Evolutionary conservation across 1,284 basidiomycete species (phyloP).

Genomic region (Lignosus rhinocerotis): DNA sequence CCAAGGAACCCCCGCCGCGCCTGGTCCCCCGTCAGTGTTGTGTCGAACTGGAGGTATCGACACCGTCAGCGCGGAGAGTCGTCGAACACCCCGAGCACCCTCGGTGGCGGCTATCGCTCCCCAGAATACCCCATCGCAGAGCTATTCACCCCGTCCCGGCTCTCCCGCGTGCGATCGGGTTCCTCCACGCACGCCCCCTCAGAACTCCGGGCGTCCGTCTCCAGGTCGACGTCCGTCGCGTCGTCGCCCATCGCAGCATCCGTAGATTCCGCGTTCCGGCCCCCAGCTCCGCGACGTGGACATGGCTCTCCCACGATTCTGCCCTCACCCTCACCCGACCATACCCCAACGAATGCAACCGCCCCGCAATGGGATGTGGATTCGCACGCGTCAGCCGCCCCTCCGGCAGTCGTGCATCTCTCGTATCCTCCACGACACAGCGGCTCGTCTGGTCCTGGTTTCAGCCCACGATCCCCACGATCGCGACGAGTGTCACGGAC

Average conservation of each 20-base stretch:
- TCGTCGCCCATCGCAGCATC: constrained; percentile 16
- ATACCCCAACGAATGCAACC: constrained; percentile 12
- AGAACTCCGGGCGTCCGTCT: constrained; percentile 1
- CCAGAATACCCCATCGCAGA: constrained; percentile 7
- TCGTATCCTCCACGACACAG: neutral
- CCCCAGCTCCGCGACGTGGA: constrained; percentile 7
- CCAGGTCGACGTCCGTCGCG: constrained; percentile 21
- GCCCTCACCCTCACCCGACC: constrained; percentile 25
- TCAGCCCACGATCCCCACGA: neutral
- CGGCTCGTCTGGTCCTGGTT: neutral
- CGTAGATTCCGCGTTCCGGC: constrained; percentile 15
- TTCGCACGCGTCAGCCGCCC: constrained; percentile 7
- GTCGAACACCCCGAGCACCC: constrained; percentile 13
- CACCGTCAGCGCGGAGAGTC: constrained; percentile 12
- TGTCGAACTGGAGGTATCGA: constrained; percentile 22
- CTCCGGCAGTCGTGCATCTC: neutral
- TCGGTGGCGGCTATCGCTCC: constrained; percentile 9
- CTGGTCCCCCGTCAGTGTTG: constrained; percentile 27
- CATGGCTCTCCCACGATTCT: constrained; percentile 21
- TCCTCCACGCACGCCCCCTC: constrained; percentile 12
- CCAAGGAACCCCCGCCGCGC: constrained; percentile 23
- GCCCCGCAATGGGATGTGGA: constrained; percentile 19
- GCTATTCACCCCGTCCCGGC: constrained; percentile 9
- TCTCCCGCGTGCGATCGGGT: constrained; percentile 14
- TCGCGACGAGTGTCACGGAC: neutral